phyloP scores from a whole-genome alignment of 495 filamentous ascomycete genomes.

The Choiromyces venosus region DNA sequence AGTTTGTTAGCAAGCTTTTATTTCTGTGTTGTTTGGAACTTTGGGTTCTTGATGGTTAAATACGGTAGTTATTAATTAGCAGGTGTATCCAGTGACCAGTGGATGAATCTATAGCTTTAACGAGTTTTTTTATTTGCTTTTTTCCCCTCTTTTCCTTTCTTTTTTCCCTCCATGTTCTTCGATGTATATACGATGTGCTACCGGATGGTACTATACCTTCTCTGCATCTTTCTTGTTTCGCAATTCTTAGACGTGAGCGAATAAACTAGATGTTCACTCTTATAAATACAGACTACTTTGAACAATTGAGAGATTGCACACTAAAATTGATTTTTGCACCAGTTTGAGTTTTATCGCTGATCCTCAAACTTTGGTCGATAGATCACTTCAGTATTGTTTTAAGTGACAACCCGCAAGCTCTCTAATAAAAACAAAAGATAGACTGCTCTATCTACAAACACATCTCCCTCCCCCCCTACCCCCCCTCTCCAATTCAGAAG shows the following conservation, averaged over 20 bases:
- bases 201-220: background rate
- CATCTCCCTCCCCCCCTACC: too few relatives aligned
- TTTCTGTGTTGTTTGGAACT: background rate
- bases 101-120: background rate
- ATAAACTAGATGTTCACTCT: background rate
- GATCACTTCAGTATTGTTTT: too few relatives aligned
- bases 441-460: too few relatives aligned
- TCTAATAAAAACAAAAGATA: too few relatives aligned
- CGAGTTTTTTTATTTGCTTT: background rate
- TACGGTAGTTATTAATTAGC: background rate
- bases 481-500: too few relatives aligned
- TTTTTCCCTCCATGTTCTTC: background rate
- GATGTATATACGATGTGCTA: background rate
- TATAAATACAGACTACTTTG: background rate
- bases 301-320: too few relatives aligned
- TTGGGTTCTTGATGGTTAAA: background rate
- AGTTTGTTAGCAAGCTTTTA: slow-evolving; percentile 1
- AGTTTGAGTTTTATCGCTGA: too few relatives aligned
- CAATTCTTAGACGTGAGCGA: background rate
- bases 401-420: too few relatives aligned
- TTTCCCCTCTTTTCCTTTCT: background rate
- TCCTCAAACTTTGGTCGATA: too few relatives aligned
- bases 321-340: too few relatives aligned
- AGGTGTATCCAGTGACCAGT: background rate
- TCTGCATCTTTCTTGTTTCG: background rate